Evolutionary conservation across 1,139 yeast genomes (phyloP), one percentile per base, ranked within the genome.

Genomic region (Trichomonascaceae sp.): DNA sequence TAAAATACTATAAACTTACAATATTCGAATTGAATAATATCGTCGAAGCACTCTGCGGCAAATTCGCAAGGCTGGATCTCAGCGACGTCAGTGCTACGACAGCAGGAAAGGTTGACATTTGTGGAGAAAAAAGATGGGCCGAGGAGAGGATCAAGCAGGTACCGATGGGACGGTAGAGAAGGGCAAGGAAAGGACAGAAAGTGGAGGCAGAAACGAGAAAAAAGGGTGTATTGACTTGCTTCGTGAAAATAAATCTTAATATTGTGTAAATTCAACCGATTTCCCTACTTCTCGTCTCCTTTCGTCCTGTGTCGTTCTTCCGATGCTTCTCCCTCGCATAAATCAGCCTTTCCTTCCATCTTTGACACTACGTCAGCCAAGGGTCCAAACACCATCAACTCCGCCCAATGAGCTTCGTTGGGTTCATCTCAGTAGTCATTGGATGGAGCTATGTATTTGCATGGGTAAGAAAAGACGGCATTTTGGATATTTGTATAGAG

Each of bases 41-140:
- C 39, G 74, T 71, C 4, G 81, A 71, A 39, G 84, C 63, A 20
- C 74, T 70, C 1, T 79, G 69, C 0, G 93, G 91, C 39, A 85
- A 70, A 60, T 81, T 81, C 43, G 82, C 80, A 52, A 85, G 73
- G 61, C 83, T 83, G 24, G 81, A 75, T 60, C 82, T 69, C 53
- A 79, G 63, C 15, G 79, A 70, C 30, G 63, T 63, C 50, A 69
- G 65, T 30, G 60, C 64, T 22, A 74, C 73, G 0, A 58, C 53
- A 1, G 74, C 75, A 27, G 65, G 49, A 50, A 62, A 61, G 18
- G 62, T 53, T 20, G 59, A 52, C 63, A 61, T 59, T n/a, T 50
- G 22, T 51, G 46, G 46, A 50, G 30, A 30, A n/a, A 15, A 22
- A 15, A 13, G 7, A 36, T 13, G 15, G 15, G 41, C 41, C 41